These are phyloP conservation scores for Taphrina wiesneri DNA, from an alignment of 1,139 yeast genomes.

Conservation along the genomic window DNA sequence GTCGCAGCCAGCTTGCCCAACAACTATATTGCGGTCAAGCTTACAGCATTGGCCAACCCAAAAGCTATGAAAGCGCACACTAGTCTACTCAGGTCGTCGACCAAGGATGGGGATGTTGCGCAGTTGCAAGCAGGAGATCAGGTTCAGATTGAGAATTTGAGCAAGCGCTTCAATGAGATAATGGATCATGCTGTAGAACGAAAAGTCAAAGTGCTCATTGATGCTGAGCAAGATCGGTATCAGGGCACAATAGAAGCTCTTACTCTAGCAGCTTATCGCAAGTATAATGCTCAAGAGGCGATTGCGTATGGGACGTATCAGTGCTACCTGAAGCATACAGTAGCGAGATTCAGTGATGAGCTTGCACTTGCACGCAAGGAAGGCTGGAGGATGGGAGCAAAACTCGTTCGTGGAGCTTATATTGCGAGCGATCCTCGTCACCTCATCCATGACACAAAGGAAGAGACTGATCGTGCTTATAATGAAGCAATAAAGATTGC, in stretches of 20 bases:
- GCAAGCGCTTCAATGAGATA: constrained; percentile 47
- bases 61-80: constrained; percentile 52
- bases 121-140: constrained; percentile 57
- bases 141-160: constrained; percentile 52
- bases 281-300: constrained; percentile 61
- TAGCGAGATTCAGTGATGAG: constrained; percentile 63
- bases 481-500: constrained; percentile 68
- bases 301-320: constrained; percentile 91
- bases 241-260: constrained; percentile 90
- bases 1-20: constrained; percentile 50
- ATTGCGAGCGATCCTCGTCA: constrained; percentile 84
- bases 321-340: constrained; percentile 78
- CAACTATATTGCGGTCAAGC: constrained; percentile 79
- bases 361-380: constrained; percentile 62
- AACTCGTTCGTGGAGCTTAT: constrained; percentile 97
- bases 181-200: constrained; percentile 58
- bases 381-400: constrained; percentile 75
- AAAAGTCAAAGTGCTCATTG: constrained; percentile 78
- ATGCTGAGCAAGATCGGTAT: constrained; percentile 85
- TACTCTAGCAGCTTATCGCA: constrained; percentile 76
- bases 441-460: constrained; percentile 74
- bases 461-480: constrained; percentile 74
- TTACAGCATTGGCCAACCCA: constrained; percentile 84
- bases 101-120: no score
- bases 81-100: background rate